These are phyloP conservation scores for Kandelia obovata DNA, from an alignment of 345 rosid species.

Conservation along the genomic window DNA sequence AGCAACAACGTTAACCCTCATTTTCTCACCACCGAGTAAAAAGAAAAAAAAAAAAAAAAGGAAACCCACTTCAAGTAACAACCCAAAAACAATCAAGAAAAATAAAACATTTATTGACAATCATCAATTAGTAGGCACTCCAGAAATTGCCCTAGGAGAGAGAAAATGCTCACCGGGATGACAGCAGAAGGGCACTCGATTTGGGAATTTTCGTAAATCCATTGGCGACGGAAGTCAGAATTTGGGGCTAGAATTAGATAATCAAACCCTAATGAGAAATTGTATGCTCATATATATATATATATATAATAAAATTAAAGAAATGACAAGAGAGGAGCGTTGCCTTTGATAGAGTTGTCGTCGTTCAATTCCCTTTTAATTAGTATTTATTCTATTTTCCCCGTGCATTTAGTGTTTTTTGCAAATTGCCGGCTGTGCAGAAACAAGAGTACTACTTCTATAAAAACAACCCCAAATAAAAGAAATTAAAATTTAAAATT, in stretches of 20 bases:
- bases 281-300: not conserved
- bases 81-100: not conserved
- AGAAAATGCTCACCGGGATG: not conserved
- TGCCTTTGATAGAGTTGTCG: conserved; percentile 4
- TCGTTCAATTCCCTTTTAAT: too few relatives aligned
- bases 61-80: not conserved
- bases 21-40: too few relatives aligned
- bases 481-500: too few relatives aligned
- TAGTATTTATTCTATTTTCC: too few relatives aligned
- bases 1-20: not conserved
- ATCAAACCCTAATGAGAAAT: conserved; percentile 9
- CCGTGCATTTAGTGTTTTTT: too few relatives aligned
- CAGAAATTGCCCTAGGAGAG: too few relatives aligned
- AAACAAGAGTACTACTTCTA: too few relatives aligned
- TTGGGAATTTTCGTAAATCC: not conserved
- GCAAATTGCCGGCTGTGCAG: too few relatives aligned
- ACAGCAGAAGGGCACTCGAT: not conserved
- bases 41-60: not conserved
- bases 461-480: too few relatives aligned
- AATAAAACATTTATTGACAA: not conserved
- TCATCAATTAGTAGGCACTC: not conserved
- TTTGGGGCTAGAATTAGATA: not conserved
- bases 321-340: too few relatives aligned
- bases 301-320: too few relatives aligned
- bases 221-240: not conserved